A percentile compares a stretch with the other conserved stretches of the same genome.
phyloP scores from a whole-genome alignment of 1,139 yeast species.

The Kurtzmaniella quercitrusa region DNA sequence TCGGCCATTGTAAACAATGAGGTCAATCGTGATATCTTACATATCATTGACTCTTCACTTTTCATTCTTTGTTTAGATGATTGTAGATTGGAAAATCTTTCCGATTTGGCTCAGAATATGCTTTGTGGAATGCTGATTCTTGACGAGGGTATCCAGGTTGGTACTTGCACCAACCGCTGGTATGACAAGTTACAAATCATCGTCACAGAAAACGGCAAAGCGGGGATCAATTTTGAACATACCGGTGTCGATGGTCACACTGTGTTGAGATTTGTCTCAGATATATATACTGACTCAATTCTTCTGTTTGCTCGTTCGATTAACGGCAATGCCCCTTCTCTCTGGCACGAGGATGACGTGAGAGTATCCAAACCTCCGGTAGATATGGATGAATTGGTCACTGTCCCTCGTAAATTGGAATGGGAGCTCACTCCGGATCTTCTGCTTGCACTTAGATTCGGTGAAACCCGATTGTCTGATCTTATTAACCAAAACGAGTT shows the following conservation, averaged over 20 bases:
- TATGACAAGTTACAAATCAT: slow-evolving; percentile 88
- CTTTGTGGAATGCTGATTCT: slow-evolving; percentile 79
- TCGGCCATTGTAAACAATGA: slow-evolving; percentile 34
- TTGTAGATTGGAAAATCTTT: slow-evolving; percentile 59
- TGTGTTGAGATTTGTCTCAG: slow-evolving; percentile 80
- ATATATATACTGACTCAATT: slow-evolving; percentile 87
- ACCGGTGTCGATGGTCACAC: slow-evolving; percentile 97
- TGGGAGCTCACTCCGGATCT: slow-evolving; percentile 81
- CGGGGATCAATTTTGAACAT: slow-evolving; percentile 91
- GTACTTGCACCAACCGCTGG: slow-evolving; percentile 94
- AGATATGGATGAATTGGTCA: slow-evolving; percentile 35
- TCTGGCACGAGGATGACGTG: slow-evolving; percentile 54
- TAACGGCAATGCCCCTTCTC: slow-evolving; percentile 74
- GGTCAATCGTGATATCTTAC: slow-evolving; percentile 64
- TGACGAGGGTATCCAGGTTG: slow-evolving; percentile 83
- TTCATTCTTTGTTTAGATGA: slow-evolving; percentile 82
- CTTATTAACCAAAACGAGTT: slow-evolving; percentile 88
- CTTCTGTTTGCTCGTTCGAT: slow-evolving; percentile 81
- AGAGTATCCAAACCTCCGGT: slow-evolving; percentile 5
- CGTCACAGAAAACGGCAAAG: slow-evolving; percentile 86
- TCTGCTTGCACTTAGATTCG: slow-evolving; percentile 78
- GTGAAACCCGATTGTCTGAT: slow-evolving; percentile 85
- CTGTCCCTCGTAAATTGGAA: slow-evolving; percentile 81
- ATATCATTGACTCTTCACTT: slow-evolving; percentile 73
- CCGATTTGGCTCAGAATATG: slow-evolving; percentile 75